Conservation (phyloP, 768 basidiomycete genomes). For the Paxillus involutus region DNA sequence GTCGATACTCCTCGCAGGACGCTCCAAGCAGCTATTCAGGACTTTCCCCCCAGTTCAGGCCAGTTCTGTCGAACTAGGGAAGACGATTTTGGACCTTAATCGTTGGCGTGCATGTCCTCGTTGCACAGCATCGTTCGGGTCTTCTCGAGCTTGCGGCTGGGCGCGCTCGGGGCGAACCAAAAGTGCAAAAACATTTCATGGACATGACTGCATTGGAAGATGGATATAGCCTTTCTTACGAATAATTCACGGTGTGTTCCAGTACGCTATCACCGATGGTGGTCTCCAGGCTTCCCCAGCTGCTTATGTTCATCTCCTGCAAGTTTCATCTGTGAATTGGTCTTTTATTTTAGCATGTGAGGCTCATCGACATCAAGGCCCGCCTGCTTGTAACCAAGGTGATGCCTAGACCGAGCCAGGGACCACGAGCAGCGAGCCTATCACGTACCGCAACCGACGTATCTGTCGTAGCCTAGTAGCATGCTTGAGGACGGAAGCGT, state of each 20-base stretch:
- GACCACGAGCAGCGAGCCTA: not conserved
- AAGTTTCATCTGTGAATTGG: not conserved
- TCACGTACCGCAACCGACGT: not conserved
- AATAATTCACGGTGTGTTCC: slow-evolving; percentile 49
- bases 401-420: not conserved
- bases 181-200: not conserved
- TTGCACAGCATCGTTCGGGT: slow-evolving; percentile 51
- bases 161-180: slow-evolving; percentile 9
- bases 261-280: not conserved
- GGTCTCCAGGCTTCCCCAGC: not conserved
- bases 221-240: slow-evolving; percentile 63
- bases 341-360: not conserved
- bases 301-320: not conserved
- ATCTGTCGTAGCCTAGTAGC: not conserved
- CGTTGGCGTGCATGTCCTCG: slow-evolving; percentile 36
- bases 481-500: not conserved
- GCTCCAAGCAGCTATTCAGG: not conserved
- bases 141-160: slow-evolving; percentile 29
- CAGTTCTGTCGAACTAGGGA: not conserved
- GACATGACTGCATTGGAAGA: not conserved
- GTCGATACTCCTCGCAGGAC: not conserved
- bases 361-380: not conserved
- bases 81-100: slow-evolving; percentile 37
- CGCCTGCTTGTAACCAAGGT: not conserved
- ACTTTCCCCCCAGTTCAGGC: not conserved